phyloP scores from a whole-genome alignment of 805 yeast species.

The Candida fluviatilis region DNA sequence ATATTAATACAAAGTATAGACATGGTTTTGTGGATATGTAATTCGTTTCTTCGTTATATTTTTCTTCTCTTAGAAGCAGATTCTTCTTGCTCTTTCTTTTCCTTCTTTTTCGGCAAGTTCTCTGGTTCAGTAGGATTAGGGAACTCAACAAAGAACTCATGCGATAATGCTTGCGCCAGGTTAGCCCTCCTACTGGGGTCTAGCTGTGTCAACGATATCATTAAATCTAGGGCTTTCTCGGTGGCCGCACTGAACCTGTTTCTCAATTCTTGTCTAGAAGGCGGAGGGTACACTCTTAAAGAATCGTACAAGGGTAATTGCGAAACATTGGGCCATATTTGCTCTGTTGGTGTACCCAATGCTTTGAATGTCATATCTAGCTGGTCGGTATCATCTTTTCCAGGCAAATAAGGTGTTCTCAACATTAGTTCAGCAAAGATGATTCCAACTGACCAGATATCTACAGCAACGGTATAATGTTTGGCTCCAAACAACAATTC shows the following conservation, averaged over 20 bases:
- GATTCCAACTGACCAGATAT: conserved; percentile 44
- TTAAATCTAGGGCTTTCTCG: conserved; percentile 71
- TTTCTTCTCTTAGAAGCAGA: conserved; percentile 18
- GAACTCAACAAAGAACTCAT: conserved; percentile 64
- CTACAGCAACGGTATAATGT: conserved; percentile 42
- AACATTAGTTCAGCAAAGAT: conserved; percentile 96
- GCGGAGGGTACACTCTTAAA: conserved; percentile 74
- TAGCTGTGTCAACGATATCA: conserved; percentile 67
- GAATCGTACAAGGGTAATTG: conserved; percentile 73
- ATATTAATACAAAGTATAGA: no score
- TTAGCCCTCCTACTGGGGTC: conserved; percentile 75
- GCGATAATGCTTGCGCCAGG: conserved; percentile 58
- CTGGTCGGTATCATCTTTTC: conserved; percentile 86
- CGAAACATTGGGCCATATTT: conserved; percentile 86
- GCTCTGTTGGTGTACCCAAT: conserved; percentile 92
- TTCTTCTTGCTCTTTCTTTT: conserved; percentile 14
- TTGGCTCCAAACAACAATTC: conserved; percentile 42
- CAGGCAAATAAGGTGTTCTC: conserved; percentile 92
- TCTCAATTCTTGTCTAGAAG: conserved; percentile 73
- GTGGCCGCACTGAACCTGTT: conserved; percentile 88
- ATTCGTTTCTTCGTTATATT: conserved; percentile 6
- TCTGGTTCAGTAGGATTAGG: conserved; percentile 74
- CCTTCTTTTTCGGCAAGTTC: conserved; percentile 50
- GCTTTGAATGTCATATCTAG: conserved; percentile 92
- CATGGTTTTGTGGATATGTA: no score